Evolutionary conservation across 768 basidiomycete genomes (phyloP).

Genomic region (Russula griseocarnosa): DNA sequence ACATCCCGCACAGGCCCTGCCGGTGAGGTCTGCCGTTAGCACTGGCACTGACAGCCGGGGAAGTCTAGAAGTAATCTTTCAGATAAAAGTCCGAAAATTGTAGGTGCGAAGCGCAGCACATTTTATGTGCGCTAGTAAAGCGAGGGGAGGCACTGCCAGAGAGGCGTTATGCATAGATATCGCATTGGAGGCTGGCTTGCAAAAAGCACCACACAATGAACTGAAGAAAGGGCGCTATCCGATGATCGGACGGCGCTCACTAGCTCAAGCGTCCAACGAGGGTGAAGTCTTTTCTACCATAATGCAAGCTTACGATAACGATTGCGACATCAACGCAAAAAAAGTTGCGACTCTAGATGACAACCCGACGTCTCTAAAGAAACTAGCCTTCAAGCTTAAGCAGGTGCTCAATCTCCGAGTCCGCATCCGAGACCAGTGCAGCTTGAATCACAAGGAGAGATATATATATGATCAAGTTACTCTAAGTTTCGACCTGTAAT

Average conservation of each 20-base stretch:
- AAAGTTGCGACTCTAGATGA: not conserved
- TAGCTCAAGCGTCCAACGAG: too few relatives aligned
- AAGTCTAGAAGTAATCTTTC: not conserved
- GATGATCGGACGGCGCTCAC: not conserved
- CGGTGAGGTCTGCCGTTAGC: not conserved
- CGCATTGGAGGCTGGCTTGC: not conserved
- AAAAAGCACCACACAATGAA: not conserved
- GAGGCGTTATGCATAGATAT: not conserved
- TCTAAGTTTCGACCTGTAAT: not conserved
- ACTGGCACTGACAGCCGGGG: not conserved
- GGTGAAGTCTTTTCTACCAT: too few relatives aligned
- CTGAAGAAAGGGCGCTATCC: not conserved
- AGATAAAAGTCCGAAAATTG: not conserved
- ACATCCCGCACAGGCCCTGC: not conserved
- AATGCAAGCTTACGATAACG: too few relatives aligned
- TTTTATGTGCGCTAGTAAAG: not conserved
- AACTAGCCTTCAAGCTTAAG: too few relatives aligned
- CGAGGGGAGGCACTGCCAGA: not conserved
- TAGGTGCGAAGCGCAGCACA: not conserved
- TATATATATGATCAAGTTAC: too few relatives aligned
- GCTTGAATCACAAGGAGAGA: too few relatives aligned
- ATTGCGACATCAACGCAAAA: not conserved
- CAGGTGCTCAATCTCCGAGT: not conserved
- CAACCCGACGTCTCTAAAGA: too few relatives aligned
- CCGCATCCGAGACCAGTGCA: too few relatives aligned